Evolutionary conservation across 495 filamentous ascomycete genomes (phyloP).

Genomic region (Penicillium longicatenatum): DNA sequence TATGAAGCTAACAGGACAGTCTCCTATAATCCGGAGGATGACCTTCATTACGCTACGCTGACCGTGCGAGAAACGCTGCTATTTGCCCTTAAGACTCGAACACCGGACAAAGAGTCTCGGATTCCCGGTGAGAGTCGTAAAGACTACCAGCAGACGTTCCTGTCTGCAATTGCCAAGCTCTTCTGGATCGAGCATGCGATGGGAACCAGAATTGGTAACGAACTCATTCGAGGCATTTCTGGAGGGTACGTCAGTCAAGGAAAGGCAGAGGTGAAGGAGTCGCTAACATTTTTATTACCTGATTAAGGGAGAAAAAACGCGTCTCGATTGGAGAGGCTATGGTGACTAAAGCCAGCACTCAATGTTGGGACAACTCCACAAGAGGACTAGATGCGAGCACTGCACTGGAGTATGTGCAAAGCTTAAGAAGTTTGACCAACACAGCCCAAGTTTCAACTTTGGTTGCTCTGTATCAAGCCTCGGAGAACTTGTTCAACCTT

Average conservation of each 20-base stretch:
- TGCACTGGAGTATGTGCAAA: slow-evolving; percentile 66
- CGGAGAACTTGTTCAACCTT: slow-evolving; percentile 65
- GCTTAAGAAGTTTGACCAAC: slow-evolving; percentile 62
- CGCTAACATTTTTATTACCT: not conserved
- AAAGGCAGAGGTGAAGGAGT: not conserved
- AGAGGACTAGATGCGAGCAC: slow-evolving; percentile 69
- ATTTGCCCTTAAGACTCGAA: slow-evolving; percentile 70
- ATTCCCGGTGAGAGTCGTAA: slow-evolving; percentile 57
- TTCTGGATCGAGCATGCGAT: slow-evolving; percentile 77
- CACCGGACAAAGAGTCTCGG: slow-evolving; percentile 64
- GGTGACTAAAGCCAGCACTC: slow-evolving; percentile 63
- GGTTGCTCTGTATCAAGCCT: slow-evolving; percentile 73
- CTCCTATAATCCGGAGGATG: slow-evolving; percentile 70
- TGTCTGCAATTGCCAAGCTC: slow-evolving; percentile 70
- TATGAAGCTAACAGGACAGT: slow-evolving; percentile 31
- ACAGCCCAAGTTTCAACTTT: slow-evolving; percentile 61
- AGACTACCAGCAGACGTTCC: slow-evolving; percentile 66
- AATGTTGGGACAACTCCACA: slow-evolving; percentile 73
- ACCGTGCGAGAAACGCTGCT: slow-evolving; percentile 68
- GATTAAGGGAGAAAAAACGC: slow-evolving; percentile 61
- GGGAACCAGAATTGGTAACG: slow-evolving; percentile 68
- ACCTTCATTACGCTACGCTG: slow-evolving; percentile 74
- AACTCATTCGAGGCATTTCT: slow-evolving; percentile 65
- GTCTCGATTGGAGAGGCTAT: slow-evolving; percentile 71
- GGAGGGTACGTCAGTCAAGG: slow-evolving; percentile 47